Base-by-base conservation (phyloP, 768 basidiomycete genomes). In the Auricularia sp. region DNA sequence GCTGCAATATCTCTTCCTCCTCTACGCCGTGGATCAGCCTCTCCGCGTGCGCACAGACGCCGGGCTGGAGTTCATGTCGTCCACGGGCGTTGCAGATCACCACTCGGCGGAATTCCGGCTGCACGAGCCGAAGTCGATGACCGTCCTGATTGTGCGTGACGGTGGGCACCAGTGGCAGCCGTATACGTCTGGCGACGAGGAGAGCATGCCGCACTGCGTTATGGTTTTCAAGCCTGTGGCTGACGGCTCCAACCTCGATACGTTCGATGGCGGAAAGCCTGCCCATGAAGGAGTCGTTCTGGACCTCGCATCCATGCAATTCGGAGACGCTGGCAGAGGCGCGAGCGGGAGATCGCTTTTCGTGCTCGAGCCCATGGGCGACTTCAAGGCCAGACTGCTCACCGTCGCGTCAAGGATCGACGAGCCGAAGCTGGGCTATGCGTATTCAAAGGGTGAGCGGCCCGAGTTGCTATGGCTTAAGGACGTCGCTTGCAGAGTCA, bases 291-390 rank as follows among this genome's bases (percentile, higher is more conserved):
- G 42, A 18, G 34, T 39, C 10, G 37, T 70, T 0, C 63, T 70
- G 1, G 70, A 71, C 44, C 59, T 69, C 16, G 62, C 68, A 14
- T 70, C 70, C 16, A 65, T 71, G 65, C 70, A 71, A 45, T 71
- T 71, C 58, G 70, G 70, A n/a, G 69, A 68, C 35, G 64, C 51
- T 8, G 70, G 70, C 14, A 64, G 70, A 4, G 69, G 70, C 2
- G 36, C 64, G n/a, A 1, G 34, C 29, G 65, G 68, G 3, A 68
- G 64, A 36, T 62, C 65, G 13, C 63, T 62, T 4, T 67, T 70
- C 34, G 64, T 63, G 7, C 63, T 71, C 21, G 70, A 71, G 36
- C 36, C 63, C 11, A 34, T 68, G 58, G 68, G 67, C 14, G 61
- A 45, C 4, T 69, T 63, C n/a, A 11, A 33, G 16, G n/a, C 63